Evolutionary conservation across 345 rosid genomes (phyloP).

Genomic region (Mallotus nudiflorus): DNA sequence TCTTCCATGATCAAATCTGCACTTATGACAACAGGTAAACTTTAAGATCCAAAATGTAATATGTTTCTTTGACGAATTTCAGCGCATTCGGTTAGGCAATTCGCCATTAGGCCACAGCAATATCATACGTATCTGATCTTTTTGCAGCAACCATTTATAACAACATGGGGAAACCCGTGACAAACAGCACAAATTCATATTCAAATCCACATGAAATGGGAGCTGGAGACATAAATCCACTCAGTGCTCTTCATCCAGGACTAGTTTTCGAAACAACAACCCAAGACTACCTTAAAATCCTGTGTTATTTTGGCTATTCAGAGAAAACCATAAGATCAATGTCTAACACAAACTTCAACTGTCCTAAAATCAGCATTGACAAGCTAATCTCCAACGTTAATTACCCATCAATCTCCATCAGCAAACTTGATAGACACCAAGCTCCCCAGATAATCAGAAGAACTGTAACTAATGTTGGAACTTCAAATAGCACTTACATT

Average conservation of each 20-base stretch:
- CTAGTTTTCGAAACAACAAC: constrained; percentile 60
- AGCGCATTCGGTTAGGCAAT: too few species aligned
- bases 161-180: constrained; percentile 49
- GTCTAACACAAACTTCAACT: constrained; percentile 45
- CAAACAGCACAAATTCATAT: constrained; percentile 39
- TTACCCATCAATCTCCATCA: constrained; percentile 75
- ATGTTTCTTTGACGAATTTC: too few species aligned
- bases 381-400: constrained; percentile 58
- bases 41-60: too few species aligned
- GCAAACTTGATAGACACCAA: constrained; percentile 37
- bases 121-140: not conserved
- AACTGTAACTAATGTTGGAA: constrained; percentile 62
- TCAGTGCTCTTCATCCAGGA: constrained; percentile 69
- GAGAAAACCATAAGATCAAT: constrained; percentile 51
- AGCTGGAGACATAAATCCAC: constrained; percentile 64
- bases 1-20: constrained; percentile 77
- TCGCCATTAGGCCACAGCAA: too few species aligned
- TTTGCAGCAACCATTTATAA: constrained; percentile 51
- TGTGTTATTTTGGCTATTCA: constrained; percentile 58
- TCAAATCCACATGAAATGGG: constrained; percentile 71
- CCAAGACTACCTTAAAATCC: constrained; percentile 53
- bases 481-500: constrained; percentile 47
- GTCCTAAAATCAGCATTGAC: constrained; percentile 37
- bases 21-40: constrained; percentile 71
- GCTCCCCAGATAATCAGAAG: constrained; percentile 35